Evolutionary conservation across 805 yeast genomes (phyloP).

Genomic region (Metschnikowia arizonensis): DNA sequence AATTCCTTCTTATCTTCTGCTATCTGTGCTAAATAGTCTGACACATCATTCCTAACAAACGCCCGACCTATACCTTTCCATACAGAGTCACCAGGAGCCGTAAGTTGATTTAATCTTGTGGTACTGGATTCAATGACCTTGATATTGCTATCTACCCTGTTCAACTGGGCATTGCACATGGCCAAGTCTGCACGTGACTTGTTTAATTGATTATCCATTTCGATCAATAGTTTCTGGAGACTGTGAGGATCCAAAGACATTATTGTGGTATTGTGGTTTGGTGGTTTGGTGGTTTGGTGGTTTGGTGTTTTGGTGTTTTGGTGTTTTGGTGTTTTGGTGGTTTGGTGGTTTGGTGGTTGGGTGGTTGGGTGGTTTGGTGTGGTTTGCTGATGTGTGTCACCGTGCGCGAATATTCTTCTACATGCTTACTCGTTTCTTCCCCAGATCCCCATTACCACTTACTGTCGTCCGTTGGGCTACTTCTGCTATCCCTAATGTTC

Average conservation of each 20-base stretch:
- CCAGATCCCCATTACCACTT: not conserved
- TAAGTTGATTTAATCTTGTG: slow-evolving; percentile 45
- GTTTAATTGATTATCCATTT: slow-evolving; percentile 63
- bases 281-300: too few species aligned
- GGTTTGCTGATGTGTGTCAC: too few species aligned
- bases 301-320: too few species aligned
- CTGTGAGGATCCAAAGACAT: slow-evolving; percentile 47
- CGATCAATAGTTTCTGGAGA: slow-evolving; percentile 52
- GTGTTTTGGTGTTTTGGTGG: too few species aligned
- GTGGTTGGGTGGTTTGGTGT: too few species aligned
- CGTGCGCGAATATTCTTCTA: not conserved
- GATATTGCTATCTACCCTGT: slow-evolving; percentile 45
- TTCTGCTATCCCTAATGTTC: not conserved
- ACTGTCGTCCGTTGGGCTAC: slow-evolving; percentile 4
- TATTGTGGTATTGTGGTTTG: too few species aligned
- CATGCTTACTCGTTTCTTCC: slow-evolving; percentile 1
- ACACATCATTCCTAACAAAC: slow-evolving; percentile 46
- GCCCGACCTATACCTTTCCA: slow-evolving; percentile 88
- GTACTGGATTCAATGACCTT: slow-evolving; percentile 54
- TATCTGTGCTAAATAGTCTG: slow-evolving; percentile 47
- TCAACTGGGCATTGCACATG: slow-evolving; percentile 50
- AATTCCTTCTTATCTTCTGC: slow-evolving; percentile 49
- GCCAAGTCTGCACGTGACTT: slow-evolving; percentile 57
- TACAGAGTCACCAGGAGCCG: slow-evolving; percentile 44
- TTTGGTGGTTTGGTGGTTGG: too few species aligned